These are phyloP conservation scores for Aspergillus indologenus DNA, from an alignment of 495 filamentous ascomycete species.

Conservation along the genomic window DNA sequence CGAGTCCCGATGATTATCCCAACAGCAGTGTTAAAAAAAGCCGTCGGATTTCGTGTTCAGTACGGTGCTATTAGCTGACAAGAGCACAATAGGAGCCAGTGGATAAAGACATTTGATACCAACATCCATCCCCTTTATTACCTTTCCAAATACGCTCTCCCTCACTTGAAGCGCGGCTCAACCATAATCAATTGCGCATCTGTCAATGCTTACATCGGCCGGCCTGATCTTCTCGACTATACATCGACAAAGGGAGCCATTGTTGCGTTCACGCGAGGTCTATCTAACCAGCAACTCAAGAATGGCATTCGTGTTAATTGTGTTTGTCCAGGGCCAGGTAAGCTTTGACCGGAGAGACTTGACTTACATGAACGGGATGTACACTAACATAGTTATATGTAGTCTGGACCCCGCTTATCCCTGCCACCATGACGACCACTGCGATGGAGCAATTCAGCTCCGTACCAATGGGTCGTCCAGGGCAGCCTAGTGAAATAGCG, in stretches of 20 bases:
- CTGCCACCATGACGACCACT: constrained; percentile 68
- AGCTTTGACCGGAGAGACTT: no score
- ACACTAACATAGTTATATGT: no score
- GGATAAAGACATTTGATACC: constrained; percentile 69
- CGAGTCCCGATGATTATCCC: no score
- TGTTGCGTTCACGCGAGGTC: constrained; percentile 72
- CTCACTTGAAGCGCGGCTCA: constrained; percentile 70
- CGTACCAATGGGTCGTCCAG: constrained; percentile 74
- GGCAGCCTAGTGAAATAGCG: constrained; percentile 75
- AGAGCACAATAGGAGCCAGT: constrained; percentile 57
- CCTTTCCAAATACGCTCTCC: constrained; percentile 73
- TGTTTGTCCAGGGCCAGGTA: constrained; percentile 70
- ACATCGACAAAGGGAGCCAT: constrained; percentile 82
- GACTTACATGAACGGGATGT: no score
- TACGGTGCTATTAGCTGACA: constrained; percentile 1
- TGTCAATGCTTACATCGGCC: constrained; percentile 79
- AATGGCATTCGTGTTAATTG: constrained; percentile 80
- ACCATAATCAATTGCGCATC: constrained; percentile 84
- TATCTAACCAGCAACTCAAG: constrained; percentile 69
- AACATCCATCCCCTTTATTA: constrained; percentile 76
- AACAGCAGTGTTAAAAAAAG: no score
- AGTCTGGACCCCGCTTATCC: constrained; percentile 84
- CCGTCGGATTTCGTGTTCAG: not conserved
- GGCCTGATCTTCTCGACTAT: constrained; percentile 81
- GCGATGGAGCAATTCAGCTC: constrained; percentile 68